Evolutionary conservation across 2,329 filamentous ascomycete species (phyloP), one percentile per base, ranked within the genome.

Genomic region (Colletotrichum sp.): DNA sequence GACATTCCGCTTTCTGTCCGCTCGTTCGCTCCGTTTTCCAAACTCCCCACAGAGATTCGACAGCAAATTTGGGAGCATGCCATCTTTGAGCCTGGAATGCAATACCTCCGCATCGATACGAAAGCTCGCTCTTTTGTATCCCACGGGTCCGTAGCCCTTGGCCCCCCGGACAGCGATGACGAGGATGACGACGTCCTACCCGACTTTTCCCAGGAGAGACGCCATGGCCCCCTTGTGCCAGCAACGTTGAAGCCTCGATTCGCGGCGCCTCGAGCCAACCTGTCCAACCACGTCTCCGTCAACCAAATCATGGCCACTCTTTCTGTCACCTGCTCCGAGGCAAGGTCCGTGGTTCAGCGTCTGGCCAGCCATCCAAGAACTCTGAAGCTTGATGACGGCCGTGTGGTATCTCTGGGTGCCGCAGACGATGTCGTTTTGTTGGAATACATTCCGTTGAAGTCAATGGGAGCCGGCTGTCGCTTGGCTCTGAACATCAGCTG

Each of bases 21-120:
- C 44, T 79, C 68, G 30, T 85, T 85, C 71, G 64, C 77, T 5
- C 80, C 78, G 5, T 85, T 85, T 70, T 36, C 78, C 16, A 79
- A 76, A n/a, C 76, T 85, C n/a, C 84, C 84, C 2, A 73, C 81
- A 5, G 84, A 85, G 70, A 79, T 85, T 10, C 84, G 84, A 34
- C 79, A 82, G 32, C 80, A 82, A 49, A 84, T 85, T 69, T 85
- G 84, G 84, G 80, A 80, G 52, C 62, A 68, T 24, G 80, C 81
- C 26, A 73, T 85, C 12, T 76, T 79, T 3, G 79, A 81, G 12
- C 83, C 84, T 1, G 84, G 84, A 30, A 82, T 85, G 78, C 82
- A 85, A 55, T 85, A 85, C 55, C 78, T 85, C 71, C 55, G 66
- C n/a, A 57, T 77, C 34, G 26, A 72, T 26, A 68, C 71, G n/a